phyloP scores from a whole-genome alignment of 331 rosid species.

The Quercus tomentella region DNA sequence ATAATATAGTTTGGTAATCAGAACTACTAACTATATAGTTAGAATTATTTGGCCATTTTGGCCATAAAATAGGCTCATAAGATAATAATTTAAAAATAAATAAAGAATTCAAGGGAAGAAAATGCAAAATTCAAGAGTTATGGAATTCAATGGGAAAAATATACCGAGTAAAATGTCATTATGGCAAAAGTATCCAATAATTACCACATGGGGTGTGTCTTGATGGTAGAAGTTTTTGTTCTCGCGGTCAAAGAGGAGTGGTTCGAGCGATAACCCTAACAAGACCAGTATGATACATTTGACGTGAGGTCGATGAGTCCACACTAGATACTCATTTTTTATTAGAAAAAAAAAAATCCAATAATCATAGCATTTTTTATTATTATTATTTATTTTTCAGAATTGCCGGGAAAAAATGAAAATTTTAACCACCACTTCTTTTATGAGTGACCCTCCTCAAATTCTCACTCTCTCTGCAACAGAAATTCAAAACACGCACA shows the following conservation, averaged over 20 bases:
- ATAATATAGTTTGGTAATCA: too few relatives aligned
- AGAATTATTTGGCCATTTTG: too few relatives aligned
- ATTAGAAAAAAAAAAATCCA: too few relatives aligned
- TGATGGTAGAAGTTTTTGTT: rapidly evolving
- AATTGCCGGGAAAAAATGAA: neutral
- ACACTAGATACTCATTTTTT: rapidly evolving
- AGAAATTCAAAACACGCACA: conserved; percentile 15
- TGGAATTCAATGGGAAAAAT: rapidly evolving
- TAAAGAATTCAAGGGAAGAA: too few relatives aligned
- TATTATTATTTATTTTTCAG: neutral
- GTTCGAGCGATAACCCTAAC: rapidly evolving
- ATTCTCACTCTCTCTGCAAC: neutral
- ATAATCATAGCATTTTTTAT: too few relatives aligned
- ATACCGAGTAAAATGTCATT: rapidly evolving
- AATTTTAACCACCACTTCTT: conserved; percentile 9
- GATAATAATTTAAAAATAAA: too few relatives aligned
- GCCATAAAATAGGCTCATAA: too few relatives aligned
- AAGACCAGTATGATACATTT: rapidly evolving
- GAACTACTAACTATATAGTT: too few relatives aligned
- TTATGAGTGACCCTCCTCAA: neutral
- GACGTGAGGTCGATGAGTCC: rapidly evolving
- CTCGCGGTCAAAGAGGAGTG: rapidly evolving
- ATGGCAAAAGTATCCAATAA: too few relatives aligned
- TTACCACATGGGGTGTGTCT: rapidly evolving
- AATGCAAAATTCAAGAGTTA: too few relatives aligned